Base-by-base conservation (phyloP, 176 grass and related monocot genomes). In the Zizania latifolia region DNA sequence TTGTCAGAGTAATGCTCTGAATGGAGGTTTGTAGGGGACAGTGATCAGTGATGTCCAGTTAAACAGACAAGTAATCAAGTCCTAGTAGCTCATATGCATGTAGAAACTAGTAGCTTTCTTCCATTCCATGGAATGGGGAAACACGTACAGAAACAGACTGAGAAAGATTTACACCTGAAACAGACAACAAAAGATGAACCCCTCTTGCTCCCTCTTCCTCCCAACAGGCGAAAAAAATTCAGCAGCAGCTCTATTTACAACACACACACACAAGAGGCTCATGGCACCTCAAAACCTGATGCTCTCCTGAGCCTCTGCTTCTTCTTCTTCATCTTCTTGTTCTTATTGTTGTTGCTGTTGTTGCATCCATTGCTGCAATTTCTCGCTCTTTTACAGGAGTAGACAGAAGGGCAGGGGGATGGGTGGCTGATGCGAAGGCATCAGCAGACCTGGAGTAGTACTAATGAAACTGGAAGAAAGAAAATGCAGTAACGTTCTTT, bases 361-460 rank as follows among this genome's bases (percentile, higher is more conserved):
- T n/a, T n/a, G n/a, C n/a, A n/a, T n/a, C n/a, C n/a, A n/a, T n/a
- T 65, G 66, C 75, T 55, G 43, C 58, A 22, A 9, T 30, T 68
- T 72, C 54, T 70, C 81, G 75, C 69, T 57, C 35, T 64, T 75
- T 62, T 28, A 5, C 55, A 34, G 9, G 80, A 53, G 57, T 45
- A 84, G 55, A 87, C 53, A 44, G 29, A 79, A 38, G 75, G 54
- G 86, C 86, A 84, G 86, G 86, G 81, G 86, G 86, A 79, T 21
- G 15, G 33, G n/a, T n/a, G 31, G 33, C 7, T 72, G 50, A 29
- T 51, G 57, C 12, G 23, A 55, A 72, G 58, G 38, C 73, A 15
- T 19, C 14, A 6, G 39, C 4, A 40, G 9, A 34, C 26, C 40
- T 17, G 12, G 48, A 53, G n/a, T n/a, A n/a, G n/a, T 61, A 27